A percentile compares a stretch with the other conserved stretches of the same genome.
Conservation (phyloP, 768 basidiomycete genomes). For the Pleurotus cornucopiae region DNA sequence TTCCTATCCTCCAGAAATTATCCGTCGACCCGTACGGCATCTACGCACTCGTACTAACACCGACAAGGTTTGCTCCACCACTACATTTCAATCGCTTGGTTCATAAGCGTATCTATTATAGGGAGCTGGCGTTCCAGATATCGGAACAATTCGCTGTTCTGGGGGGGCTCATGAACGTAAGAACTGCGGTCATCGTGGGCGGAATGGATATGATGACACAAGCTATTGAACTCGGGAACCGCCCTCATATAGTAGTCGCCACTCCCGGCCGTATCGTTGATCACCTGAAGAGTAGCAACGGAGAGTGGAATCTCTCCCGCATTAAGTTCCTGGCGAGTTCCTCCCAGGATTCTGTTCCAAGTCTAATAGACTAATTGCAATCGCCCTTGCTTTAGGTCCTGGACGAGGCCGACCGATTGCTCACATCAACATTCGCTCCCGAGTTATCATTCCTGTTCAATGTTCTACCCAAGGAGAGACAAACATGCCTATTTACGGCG, state of each 20-base stretch:
- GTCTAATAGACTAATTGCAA: too few species aligned
- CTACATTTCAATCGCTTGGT: neutral
- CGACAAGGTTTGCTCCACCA: conserved; percentile 67
- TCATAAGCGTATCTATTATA: conserved; percentile 23
- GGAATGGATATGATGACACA: conserved; percentile 99
- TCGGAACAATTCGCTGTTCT: conserved; percentile 94
- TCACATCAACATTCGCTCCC: conserved; percentile 84
- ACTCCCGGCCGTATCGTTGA: conserved; percentile 96
- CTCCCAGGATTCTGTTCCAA: neutral
- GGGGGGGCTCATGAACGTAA: conserved; percentile 74
- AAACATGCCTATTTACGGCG: conserved; percentile 96
- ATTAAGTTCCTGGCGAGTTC: conserved; percentile 76
- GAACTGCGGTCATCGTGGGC: conserved; percentile 88
- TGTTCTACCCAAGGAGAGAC: conserved; percentile 77
- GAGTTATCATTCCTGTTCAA: conserved; percentile 79
- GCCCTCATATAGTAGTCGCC: conserved; percentile 92
- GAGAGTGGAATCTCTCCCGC: conserved; percentile 81
- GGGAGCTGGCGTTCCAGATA: conserved; percentile 96
- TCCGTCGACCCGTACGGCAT: conserved; percentile 91
- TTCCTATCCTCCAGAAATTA: conserved; percentile 89
- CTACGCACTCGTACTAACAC: conserved; percentile 89
- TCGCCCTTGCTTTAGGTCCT: conserved; percentile 54
- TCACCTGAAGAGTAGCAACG: conserved; percentile 71
- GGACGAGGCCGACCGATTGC: conserved; percentile 93
- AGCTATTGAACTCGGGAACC: conserved; percentile 76